Base-by-base conservation (phyloP, 2,329 filamentous ascomycete genomes). In the Aotearoamyces nothofagi region DNA sequence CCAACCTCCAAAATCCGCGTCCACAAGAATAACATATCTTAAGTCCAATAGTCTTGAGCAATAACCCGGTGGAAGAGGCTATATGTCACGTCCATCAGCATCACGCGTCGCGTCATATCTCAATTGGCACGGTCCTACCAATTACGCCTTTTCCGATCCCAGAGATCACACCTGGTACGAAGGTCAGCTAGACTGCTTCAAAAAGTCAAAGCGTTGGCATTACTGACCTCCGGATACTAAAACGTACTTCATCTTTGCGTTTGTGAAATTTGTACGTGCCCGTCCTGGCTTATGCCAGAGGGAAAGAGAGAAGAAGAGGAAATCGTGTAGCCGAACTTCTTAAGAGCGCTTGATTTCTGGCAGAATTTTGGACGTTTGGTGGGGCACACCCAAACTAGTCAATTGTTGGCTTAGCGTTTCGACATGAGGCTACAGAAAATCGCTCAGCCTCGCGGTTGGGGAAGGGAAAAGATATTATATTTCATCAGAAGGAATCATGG, bases 31-130 rank as follows among this genome's bases (percentile, higher is more conserved):
- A 42, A 63, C 66, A 60, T 70, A 82, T 77, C 57, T 78, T 83
- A 34, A 87, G 62, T 26, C 81, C 82, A 39, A 75, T 45, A 60
- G 79, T 82, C 63, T 90, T 87, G 43, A 90, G 69, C 39, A 90
- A 60, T 40, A 83, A 60, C 27, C 78, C 78, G 22, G 76, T 74
- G 33, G 69, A 76, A 44, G 74, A 78, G 53, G 76, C 75, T 71
- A 26, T 41, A 38, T 50, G 49, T 32, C 24, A 17, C 24, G 27
- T 32, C 17, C 19, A 15, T 15, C 20, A 27, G 36, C 24, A 37
- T 31, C 26, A 20, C 9, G 16, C 22, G 15, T 28, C 20, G 31
- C 16, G 22, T 15, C 26, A 17, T 24, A 11, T 12, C 22, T 27
- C 27, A n/a, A 20, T 20, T 14, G 15, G 23, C 27, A 16, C 14